A percentile compares a stretch with the other conserved stretches of the same genome.
These are phyloP conservation scores for Phytophthora ramorum DNA, from an alignment of 352 stramenopile species.

Conservation along the genomic window DNA sequence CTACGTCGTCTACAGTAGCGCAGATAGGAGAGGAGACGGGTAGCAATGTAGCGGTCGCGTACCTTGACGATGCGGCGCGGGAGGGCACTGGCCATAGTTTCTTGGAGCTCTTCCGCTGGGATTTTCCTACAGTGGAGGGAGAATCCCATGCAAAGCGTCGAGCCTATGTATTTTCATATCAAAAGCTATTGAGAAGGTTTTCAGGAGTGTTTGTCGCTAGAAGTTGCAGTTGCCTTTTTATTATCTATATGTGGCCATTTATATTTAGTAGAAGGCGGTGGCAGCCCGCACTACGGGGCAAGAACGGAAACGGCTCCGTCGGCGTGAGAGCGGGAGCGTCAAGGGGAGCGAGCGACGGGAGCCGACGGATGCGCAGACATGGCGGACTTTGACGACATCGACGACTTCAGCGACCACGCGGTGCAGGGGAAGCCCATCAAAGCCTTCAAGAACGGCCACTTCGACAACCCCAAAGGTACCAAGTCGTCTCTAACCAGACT, in stretches of 20 bases:
- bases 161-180: conserved; percentile 2
- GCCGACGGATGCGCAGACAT: conserved; percentile 44
- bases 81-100: conserved; percentile 64
- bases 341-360: conserved; percentile 18
- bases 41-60: background rate
- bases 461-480: conserved; percentile 76
- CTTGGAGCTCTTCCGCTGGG: conserved; percentile 13
- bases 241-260: background rate
- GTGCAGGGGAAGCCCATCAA: conserved; percentile 82
- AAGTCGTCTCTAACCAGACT: background rate
- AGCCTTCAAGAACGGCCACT: conserved; percentile 82
- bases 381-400: conserved; percentile 81
- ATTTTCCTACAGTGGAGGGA: conserved; percentile 25
- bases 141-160: conserved; percentile 17
- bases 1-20: background rate
- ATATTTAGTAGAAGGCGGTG: background rate
- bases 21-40: background rate
- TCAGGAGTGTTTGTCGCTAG: conserved; percentile 17
- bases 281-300: background rate
- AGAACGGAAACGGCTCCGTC: conserved; percentile 28
- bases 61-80: conserved; percentile 84
- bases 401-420: conserved; percentile 83
- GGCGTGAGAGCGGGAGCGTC: conserved; percentile 3
- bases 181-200: conserved; percentile 7
- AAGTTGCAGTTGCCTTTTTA: conserved; percentile 27